Conservation (phyloP, 441 rosid species). For the Populus tomentosa region DNA sequence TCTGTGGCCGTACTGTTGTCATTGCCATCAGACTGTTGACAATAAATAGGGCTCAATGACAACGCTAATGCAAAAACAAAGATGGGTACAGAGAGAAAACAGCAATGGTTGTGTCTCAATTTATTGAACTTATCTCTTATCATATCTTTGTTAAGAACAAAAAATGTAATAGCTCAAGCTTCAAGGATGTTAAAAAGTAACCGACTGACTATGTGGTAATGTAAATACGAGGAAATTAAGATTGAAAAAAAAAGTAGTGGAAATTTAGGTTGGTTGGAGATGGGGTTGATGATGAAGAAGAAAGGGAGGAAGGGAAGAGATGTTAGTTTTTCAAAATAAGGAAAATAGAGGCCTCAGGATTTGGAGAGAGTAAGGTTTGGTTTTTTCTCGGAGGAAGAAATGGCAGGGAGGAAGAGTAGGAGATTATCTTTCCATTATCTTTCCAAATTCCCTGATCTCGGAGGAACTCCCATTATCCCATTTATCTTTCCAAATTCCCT, state of each 20-base stretch:
- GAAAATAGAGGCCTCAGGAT: neutral
- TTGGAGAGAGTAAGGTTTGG: constrained; percentile 23
- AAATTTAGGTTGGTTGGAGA: neutral
- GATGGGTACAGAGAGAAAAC: constrained; percentile 29
- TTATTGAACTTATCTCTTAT: constrained; percentile 26
- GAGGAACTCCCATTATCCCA: no score
- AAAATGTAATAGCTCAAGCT: neutral
- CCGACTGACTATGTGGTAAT: neutral
- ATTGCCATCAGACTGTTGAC: constrained; percentile 23
- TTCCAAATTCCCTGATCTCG: no score
- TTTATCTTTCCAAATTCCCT: no score
- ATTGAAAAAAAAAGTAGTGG: neutral
- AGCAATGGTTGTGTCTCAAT: neutral
- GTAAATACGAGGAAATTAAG: neutral
- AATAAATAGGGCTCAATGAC: constrained; percentile 19
- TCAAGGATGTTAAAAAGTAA: neutral
- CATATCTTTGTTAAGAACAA: constrained; percentile 27
- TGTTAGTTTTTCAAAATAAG: neutral
- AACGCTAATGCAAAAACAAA: constrained; percentile 9
- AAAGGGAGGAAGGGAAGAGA: neutral
- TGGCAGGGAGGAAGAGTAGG: constrained; percentile 61
- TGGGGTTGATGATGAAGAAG: neutral
- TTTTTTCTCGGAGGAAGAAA: constrained; percentile 44
- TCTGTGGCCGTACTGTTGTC: constrained; percentile 29
- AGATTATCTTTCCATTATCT: constrained; percentile 11